phyloP scores from a whole-genome alignment of 2,329 filamentous ascomycete species.

The Beauveria rudraprayagi region DNA sequence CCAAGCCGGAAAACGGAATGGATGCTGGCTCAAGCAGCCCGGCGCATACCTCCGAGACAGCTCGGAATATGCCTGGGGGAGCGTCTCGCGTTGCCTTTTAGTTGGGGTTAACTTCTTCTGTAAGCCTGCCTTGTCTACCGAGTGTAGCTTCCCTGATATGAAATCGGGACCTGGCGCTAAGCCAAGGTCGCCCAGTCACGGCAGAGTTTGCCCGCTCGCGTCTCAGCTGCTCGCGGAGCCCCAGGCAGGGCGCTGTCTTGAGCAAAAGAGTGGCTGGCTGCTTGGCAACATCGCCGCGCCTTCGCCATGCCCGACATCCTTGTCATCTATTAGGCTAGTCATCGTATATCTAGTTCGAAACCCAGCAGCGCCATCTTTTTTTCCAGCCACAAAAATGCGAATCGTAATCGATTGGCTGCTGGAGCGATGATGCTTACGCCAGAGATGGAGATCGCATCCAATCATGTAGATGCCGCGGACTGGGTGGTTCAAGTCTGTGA shows the following conservation, averaged over 20 bases:
- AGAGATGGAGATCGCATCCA: not conserved
- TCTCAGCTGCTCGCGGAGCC: not conserved
- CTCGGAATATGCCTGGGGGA: not conserved
- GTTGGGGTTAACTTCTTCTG: not conserved
- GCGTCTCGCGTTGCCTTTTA: not conserved
- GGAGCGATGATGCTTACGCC: not conserved
- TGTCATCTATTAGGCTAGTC: not conserved
- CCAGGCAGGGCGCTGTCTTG: not conserved
- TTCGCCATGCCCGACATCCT: not conserved
- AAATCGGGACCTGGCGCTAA: not conserved
- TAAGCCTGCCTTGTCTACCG: not conserved
- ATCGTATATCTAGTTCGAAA: not conserved
- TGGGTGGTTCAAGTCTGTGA: not conserved
- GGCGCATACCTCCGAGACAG: not conserved
- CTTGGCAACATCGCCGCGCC: not conserved
- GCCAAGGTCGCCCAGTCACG: not conserved
- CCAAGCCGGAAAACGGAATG: not conserved
- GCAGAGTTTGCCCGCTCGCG: not conserved
- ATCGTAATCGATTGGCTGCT: conserved; percentile 1
- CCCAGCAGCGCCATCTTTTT: not conserved
- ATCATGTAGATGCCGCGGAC: conserved; percentile 1
- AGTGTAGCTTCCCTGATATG: not conserved
- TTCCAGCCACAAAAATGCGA: not conserved
- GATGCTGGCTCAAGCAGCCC: not conserved
- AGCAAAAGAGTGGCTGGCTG: not conserved